A percentile compares a stretch with the other conserved stretches of the same genome.
Conservation (phyloP, 1,284 basidiomycete genomes). For the Pholiota adiposa region DNA sequence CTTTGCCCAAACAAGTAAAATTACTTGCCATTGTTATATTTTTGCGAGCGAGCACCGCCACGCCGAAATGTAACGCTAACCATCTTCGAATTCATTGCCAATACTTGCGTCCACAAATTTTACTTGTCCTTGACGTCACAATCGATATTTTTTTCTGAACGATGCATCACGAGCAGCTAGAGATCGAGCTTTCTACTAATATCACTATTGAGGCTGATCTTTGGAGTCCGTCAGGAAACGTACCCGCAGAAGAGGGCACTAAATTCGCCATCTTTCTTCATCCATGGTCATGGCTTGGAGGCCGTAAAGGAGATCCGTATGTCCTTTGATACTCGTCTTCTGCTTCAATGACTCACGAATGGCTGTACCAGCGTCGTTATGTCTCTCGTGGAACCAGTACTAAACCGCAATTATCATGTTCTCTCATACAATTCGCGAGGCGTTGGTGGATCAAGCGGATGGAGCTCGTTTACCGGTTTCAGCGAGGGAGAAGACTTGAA, state of each 20-base stretch:
- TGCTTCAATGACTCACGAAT: not conserved
- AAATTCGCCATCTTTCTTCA: slow-evolving; percentile 71
- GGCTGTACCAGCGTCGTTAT: slow-evolving; percentile 40
- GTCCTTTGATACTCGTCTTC: slow-evolving; percentile 32
- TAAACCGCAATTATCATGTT: slow-evolving; percentile 54
- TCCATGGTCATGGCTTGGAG: slow-evolving; percentile 82
- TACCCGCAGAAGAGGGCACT: slow-evolving; percentile 3
- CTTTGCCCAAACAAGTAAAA: not conserved
- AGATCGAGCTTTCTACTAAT: slow-evolving; percentile 34
- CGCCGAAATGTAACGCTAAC: not conserved
- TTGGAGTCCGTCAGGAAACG: slow-evolving; percentile 18
- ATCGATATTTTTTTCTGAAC: not conserved
- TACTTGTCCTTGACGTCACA: not conserved
- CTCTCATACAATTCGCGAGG: slow-evolving; percentile 78
- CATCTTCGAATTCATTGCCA: not conserved
- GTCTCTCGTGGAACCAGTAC: slow-evolving; percentile 40
- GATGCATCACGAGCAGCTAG: slow-evolving; percentile 13
- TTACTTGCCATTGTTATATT: not conserved
- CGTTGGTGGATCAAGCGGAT: slow-evolving; percentile 71
- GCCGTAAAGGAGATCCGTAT: slow-evolving; percentile 74
- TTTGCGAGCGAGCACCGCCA: not conserved
- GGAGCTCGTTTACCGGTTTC: slow-evolving; percentile 70
- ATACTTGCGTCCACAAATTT: not conserved
- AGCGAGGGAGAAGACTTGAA: slow-evolving; percentile 70
- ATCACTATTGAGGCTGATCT: slow-evolving; percentile 34